Evolutionary conservation across 306 rosid genomes (phyloP).

Genomic region (Psophocarpus tetragonolobus): DNA sequence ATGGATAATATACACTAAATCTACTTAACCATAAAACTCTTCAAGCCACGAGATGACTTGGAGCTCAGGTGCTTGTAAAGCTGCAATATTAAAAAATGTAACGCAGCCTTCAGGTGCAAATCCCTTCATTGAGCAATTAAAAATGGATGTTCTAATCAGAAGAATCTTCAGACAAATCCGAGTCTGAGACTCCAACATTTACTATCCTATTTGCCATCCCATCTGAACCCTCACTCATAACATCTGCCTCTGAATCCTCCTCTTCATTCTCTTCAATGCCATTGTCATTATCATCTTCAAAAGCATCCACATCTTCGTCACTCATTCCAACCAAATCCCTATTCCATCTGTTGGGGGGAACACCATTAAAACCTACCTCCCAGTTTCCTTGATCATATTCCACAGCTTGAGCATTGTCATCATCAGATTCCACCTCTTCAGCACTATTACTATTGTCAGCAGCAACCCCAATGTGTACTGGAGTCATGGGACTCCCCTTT

Average conservation of each 20-base stretch:
- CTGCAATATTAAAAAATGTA: slow-evolving; percentile 56
- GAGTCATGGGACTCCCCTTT: slow-evolving; percentile 42
- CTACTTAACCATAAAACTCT: slow-evolving; percentile 27
- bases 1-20: slow-evolving; percentile 46
- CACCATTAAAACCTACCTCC: slow-evolving; percentile 70
- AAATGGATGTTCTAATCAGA: slow-evolving; percentile 57
- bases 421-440: slow-evolving; percentile 82
- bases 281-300: slow-evolving; percentile 76
- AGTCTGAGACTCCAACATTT: slow-evolving; percentile 68
- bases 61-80: slow-evolving; percentile 38
- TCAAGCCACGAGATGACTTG: slow-evolving; percentile 31
- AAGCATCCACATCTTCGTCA: slow-evolving; percentile 79
- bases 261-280: slow-evolving; percentile 61
- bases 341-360: slow-evolving; percentile 66
- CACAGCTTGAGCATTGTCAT: slow-evolving; percentile 69
- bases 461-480: slow-evolving; percentile 51
- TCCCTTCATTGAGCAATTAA: slow-evolving; percentile 34
- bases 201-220: slow-evolving; percentile 51
- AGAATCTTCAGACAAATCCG: slow-evolving; percentile 74
- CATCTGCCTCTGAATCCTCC: slow-evolving; percentile 72
- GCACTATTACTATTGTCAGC: slow-evolving; percentile 52
- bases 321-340: slow-evolving; percentile 57
- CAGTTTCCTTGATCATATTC: slow-evolving; percentile 82
- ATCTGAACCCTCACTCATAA: slow-evolving; percentile 75
- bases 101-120: slow-evolving; percentile 44